Percentiles rank a stretch among this genome's conserved stretches.
phyloP scores from a whole-genome alignment of 208 protist species.

The Acanthamoeba lenticulata region DNA sequence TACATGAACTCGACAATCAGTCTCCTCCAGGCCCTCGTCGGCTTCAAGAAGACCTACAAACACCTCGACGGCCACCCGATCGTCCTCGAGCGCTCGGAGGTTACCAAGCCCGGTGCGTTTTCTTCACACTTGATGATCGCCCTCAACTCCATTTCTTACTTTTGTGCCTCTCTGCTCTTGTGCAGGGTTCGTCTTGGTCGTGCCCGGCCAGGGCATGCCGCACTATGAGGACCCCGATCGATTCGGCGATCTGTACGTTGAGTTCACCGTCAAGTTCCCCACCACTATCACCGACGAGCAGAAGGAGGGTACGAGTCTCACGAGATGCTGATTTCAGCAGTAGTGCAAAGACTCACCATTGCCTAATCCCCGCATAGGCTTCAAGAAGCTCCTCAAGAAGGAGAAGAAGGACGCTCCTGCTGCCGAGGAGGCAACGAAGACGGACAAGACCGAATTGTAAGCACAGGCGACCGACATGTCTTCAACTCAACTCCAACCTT shows the following conservation, averaged over 20 bases:
- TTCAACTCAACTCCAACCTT: neutral
- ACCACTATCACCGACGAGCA: constrained; percentile 68
- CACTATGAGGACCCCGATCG: constrained; percentile 89
- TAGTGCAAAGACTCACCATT: too few species aligned
- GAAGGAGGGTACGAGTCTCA: constrained; percentile 49
- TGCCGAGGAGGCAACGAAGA: neutral
- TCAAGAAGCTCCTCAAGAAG: constrained; percentile 16
- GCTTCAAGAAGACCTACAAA: constrained; percentile 88
- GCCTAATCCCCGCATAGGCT: neutral
- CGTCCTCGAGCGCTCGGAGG: constrained; percentile 74
- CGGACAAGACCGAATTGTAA: neutral
- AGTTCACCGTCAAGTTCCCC: constrained; percentile 89
- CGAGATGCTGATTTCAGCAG: neutral
- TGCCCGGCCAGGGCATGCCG: constrained; percentile 93
- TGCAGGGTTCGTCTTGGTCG: constrained; percentile 81
- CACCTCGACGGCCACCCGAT: constrained; percentile 91
- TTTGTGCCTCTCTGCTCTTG: too few species aligned
- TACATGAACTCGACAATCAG: constrained; percentile 88
- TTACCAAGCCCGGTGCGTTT: constrained; percentile 78
- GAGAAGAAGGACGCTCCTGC: neutral
- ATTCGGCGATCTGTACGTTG: constrained; percentile 92
- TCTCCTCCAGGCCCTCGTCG: constrained; percentile 91
- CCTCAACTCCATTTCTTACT: neutral
- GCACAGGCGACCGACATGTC: neutral
- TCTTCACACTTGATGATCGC: too few species aligned